Evolutionary conservation across 139 green algal genomes (phyloP).

Genomic region (Chlamydomonas eustigma): DNA sequence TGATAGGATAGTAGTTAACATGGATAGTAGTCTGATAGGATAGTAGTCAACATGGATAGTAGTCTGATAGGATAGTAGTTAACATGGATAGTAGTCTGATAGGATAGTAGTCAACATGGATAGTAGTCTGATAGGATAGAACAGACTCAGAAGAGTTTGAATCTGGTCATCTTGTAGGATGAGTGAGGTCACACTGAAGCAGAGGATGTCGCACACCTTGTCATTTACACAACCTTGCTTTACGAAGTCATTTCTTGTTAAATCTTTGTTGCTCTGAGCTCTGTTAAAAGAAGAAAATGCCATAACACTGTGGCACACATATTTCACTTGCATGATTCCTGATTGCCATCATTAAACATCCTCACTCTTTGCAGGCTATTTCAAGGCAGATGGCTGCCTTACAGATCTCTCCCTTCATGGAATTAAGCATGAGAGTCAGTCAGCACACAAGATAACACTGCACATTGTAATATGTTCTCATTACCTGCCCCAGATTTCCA

Average conservation of each 20-base stretch:
- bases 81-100: too few relatives aligned
- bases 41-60: too few relatives aligned
- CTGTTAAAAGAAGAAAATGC: neutral
- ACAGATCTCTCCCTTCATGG: conserved; percentile 13
- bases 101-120: too few relatives aligned
- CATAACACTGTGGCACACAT: neutral
- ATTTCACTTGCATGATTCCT: neutral
- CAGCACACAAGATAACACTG: neutral
- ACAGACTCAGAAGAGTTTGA: neutral
- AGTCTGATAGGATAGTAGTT: too few relatives aligned
- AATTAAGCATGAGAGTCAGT: neutral
- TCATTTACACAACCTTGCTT: neutral
- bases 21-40: too few relatives aligned
- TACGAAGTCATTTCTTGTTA: conserved; percentile 2
- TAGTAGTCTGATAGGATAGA: neutral
- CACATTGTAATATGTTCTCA: neutral
- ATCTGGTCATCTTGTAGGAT: neutral
- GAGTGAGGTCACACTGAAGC: neutral
- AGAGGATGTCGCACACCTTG: too few relatives aligned
- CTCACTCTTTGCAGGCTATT: conserved; percentile 4
- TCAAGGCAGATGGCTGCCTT: conserved; percentile 12
- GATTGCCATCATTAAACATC: neutral
- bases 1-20: too few relatives aligned
- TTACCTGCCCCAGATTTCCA: conserved; percentile 4
- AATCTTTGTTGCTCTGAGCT: conserved; percentile 1